Percentiles rank a stretch among this genome's conserved stretches.
These are phyloP conservation scores for Epichloe uncinata DNA, from an alignment of 2,329 filamentous ascomycete genomes.

Conservation along the genomic window DNA sequence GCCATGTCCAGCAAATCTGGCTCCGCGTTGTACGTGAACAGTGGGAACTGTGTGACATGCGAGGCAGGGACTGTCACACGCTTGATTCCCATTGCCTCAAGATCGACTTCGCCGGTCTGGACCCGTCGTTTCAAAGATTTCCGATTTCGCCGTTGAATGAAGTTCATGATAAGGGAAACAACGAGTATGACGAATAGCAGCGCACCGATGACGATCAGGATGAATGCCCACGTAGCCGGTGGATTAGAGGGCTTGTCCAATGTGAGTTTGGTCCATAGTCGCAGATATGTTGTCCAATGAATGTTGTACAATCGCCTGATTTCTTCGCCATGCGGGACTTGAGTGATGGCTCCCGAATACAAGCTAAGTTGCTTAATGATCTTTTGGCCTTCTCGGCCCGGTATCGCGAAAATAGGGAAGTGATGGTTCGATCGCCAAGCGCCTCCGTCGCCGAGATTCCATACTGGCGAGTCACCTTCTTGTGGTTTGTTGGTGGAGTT, in stretches of 20 bases:
- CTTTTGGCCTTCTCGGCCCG: constrained; percentile 48
- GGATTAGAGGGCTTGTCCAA: constrained; percentile 36
- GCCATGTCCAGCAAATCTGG: constrained; percentile 28
- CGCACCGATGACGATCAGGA: constrained; percentile 56
- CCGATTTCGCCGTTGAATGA: constrained; percentile 60
- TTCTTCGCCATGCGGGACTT: constrained; percentile 43
- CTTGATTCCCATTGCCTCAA: constrained; percentile 78
- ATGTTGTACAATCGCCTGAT: constrained; percentile 41
- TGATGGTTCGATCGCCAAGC: constrained; percentile 58
- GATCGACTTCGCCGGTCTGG: constrained; percentile 64
- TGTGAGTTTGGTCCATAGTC: constrained; percentile 43
- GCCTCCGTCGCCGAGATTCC: constrained; percentile 56
- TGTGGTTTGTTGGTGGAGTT: constrained; percentile 50
- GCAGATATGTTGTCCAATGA: constrained; percentile 44
- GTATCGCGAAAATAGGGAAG: constrained; percentile 75
- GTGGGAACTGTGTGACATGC: constrained; percentile 59
- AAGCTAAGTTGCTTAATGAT: constrained; percentile 59
- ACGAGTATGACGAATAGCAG: constrained; percentile 52
- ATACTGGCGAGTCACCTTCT: constrained; percentile 45
- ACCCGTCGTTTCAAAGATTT: constrained; percentile 56
- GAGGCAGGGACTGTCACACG: constrained; percentile 61
- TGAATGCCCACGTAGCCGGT: constrained; percentile 71
- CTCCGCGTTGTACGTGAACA: constrained; percentile 61
- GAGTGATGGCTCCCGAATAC: constrained; percentile 64
- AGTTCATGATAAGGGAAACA: constrained; percentile 63